Base-by-base conservation (phyloP, 176 grass and related monocot genomes). In the Rhipidocladum racemiflorum region DNA sequence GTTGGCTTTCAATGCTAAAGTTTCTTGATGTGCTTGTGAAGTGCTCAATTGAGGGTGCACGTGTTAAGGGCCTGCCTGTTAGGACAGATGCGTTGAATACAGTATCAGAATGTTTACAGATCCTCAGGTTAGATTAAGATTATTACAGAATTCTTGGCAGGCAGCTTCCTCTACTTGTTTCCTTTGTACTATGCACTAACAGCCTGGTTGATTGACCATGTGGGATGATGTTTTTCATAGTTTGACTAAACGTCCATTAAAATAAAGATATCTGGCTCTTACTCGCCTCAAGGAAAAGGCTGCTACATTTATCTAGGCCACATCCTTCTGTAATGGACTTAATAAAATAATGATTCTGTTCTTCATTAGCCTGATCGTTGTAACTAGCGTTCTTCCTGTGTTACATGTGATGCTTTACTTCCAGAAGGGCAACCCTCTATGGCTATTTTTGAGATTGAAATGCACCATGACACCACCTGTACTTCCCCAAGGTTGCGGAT, bases 71-170 rank as follows among this genome's bases (percentile, higher is more conserved):
- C 18, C 78, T 50, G 29, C 62, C 76, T 70, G 65, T 20, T 69
- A 72, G 81, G 85, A 78, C 74, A 48, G 40, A 78, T 83, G 84
- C 64, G 81, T 46, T 91, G 68, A 73, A 68, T 73, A 78, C 81
- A 30, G 2, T 75, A 75, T 80, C 90, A 20, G 88, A 94, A 69
- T 86, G 81, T 69, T 79, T 94, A 84, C 84, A 82, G 49, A 92
- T 97, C 72, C 83, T 94, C 79, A 94, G 95, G 95, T 97, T 83
- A 89, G 83, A 36, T 85, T 84, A 69, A 65, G 49, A 87, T 61
- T 83, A 53, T 18, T 62, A 54, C 78, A 64, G 62, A 62, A 68
- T 83, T 29, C 20, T 65, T 27, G 10, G 17, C 23, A 59, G 68
- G 25, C 32, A 80, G 13, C 44, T 53, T 39, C 62, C 7, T 62